Evolutionary conservation across 176 grass and related monocot species (phyloP).

Genomic region (Oropetium thomaeum): DNA sequence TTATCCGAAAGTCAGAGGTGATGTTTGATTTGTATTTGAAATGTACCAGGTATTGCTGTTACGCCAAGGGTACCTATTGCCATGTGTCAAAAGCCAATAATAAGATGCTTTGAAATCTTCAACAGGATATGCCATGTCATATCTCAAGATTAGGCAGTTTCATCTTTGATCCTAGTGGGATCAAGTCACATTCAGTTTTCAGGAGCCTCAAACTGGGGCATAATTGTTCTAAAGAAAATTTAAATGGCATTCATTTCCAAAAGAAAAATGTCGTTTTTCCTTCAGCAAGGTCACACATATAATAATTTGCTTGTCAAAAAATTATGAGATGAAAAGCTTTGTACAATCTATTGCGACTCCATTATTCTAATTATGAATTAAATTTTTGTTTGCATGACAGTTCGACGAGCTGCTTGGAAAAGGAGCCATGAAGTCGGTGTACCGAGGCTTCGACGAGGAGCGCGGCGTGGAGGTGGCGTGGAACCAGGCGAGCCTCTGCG

Average conservation of each 20-base stretch:
- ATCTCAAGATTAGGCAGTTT: constrained; percentile 25
- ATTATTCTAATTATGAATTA: too few relatives aligned
- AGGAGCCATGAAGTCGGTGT: constrained; percentile 90
- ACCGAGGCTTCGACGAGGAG: constrained; percentile 75
- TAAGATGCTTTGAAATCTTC: constrained; percentile 42
- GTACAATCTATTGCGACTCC: too few relatives aligned
- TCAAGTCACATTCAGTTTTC: constrained; percentile 2
- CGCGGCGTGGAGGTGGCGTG: constrained; percentile 81
- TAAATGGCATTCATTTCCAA: too few relatives aligned
- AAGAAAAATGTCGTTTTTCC: too few relatives aligned
- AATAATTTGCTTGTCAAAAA: too few relatives aligned
- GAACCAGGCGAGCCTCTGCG: constrained; percentile 76
- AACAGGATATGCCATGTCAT: constrained; percentile 22
- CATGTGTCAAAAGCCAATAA: constrained; percentile 33
- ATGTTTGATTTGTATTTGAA: constrained; percentile 24
- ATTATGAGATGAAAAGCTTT: too few relatives aligned
- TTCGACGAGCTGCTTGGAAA: constrained; percentile 71
- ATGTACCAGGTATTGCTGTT: constrained; percentile 11
- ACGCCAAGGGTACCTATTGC: too few relatives aligned
- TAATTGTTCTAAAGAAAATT: not conserved
- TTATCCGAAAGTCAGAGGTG: not conserved
- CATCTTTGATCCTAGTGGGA: not conserved
- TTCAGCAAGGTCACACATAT: too few relatives aligned
- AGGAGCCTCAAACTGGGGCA: not conserved
- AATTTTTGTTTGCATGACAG: too few relatives aligned